These are phyloP conservation scores for Pseudogymnoascus sp. DNA, from an alignment of 2,329 filamentous ascomycete genomes.

Conservation along the genomic window DNA sequence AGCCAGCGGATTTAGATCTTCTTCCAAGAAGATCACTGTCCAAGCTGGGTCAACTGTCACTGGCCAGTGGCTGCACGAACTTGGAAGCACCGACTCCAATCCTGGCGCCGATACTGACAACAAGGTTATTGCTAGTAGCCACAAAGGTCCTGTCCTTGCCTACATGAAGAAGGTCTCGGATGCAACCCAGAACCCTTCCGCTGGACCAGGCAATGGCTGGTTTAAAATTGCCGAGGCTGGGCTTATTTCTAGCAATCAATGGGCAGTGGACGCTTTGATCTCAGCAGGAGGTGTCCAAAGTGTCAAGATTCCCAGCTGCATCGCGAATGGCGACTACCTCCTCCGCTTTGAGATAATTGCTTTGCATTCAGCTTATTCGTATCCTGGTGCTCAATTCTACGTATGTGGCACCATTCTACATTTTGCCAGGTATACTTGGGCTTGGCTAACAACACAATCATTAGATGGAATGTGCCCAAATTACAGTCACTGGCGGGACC, in stretches of 20 bases:
- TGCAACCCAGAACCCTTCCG: conserved; percentile 24
- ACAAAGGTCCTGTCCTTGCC: conserved; percentile 37
- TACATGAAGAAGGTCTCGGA: conserved; percentile 39
- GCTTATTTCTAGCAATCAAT: conserved; percentile 15
- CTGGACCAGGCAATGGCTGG: conserved; percentile 19
- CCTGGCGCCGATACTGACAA: neutral
- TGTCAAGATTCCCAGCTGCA: conserved; percentile 37
- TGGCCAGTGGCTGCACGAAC: neutral
- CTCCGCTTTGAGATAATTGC: conserved; percentile 43
- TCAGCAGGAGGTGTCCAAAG: conserved; percentile 32
- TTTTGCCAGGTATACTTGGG: neutral
- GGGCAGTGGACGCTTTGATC: conserved; percentile 20
- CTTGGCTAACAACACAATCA: neutral
- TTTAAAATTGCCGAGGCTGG: conserved; percentile 40
- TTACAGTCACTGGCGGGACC: conserved; percentile 38
- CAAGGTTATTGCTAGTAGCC: conserved; percentile 34
- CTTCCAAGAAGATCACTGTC: neutral
- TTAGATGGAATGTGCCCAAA: conserved; percentile 27
- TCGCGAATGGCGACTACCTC: conserved; percentile 47
- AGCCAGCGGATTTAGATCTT: conserved; percentile 1
- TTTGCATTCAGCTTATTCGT: conserved; percentile 30
- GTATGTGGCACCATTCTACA: conserved; percentile 20
- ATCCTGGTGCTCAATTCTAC: conserved; percentile 27
- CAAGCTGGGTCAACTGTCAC: neutral
- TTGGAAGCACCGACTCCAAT: neutral